Percentiles rank a stretch among this genome's conserved stretches.
These are phyloP conservation scores for Saprolegnia parasitica DNA, from an alignment of 352 stramenopile species.

Conservation along the genomic window DNA sequence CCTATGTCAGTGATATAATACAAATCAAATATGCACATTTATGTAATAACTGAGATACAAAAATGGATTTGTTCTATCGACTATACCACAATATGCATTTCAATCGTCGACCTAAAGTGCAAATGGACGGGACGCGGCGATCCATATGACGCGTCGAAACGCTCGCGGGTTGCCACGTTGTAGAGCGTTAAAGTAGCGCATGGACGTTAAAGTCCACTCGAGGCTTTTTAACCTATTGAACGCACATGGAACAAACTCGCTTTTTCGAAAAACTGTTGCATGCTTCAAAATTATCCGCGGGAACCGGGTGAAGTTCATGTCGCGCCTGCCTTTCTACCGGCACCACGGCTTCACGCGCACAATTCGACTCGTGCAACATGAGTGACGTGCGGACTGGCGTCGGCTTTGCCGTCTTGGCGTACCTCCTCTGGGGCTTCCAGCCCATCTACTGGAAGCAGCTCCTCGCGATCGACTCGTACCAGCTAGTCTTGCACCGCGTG, in stretches of 20 bases:
- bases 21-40: too few relatives aligned
- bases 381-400: constrained; percentile 5
- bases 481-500: constrained; percentile 20
- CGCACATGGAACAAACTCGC: background rate
- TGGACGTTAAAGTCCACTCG: too few relatives aligned
- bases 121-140: too few relatives aligned
- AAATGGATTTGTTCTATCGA: too few relatives aligned
- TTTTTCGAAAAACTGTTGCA: background rate
- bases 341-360: background rate
- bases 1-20: too few relatives aligned
- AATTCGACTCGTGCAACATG: background rate
- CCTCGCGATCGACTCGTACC: constrained; percentile 8
- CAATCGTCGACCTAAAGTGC: too few relatives aligned
- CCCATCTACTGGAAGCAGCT: constrained; percentile 31
- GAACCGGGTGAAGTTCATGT: background rate
- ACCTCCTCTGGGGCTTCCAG: constrained; percentile 22
- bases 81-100: too few relatives aligned
- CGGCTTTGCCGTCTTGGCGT: constrained; percentile 13
- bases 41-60: too few relatives aligned
- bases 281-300: constrained; percentile 6
- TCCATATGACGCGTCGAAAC: too few relatives aligned
- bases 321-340: background rate
- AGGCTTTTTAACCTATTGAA: background rate
- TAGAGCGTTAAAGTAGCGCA: too few relatives aligned
- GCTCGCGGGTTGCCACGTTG: too few relatives aligned